These are phyloP conservation scores for Sporothrix inflata DNA, from an alignment of 2,329 filamentous ascomycete species.

Conservation along the genomic window DNA sequence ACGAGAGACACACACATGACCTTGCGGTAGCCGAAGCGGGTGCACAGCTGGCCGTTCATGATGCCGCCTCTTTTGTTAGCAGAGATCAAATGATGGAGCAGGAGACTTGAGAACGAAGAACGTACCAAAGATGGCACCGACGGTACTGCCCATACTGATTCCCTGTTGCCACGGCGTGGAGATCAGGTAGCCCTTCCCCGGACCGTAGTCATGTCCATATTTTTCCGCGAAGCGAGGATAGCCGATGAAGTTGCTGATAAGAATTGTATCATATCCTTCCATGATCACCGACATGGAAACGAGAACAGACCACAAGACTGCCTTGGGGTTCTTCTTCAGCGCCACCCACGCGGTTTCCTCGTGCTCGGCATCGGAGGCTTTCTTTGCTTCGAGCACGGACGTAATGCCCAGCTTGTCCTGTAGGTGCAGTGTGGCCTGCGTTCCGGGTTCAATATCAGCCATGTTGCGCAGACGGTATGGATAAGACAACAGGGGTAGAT, in stretches of 20 bases:
- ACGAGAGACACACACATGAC: slow-evolving; percentile 49
- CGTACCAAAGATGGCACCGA: slow-evolving; percentile 54
- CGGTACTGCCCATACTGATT: slow-evolving; percentile 43
- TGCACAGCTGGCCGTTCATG: slow-evolving; percentile 52
- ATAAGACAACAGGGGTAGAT: not conserved
- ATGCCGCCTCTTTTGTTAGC: slow-evolving; percentile 34
- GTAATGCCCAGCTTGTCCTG: slow-evolving; percentile 9
- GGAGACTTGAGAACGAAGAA: not conserved
- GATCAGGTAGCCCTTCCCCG: slow-evolving; percentile 44
- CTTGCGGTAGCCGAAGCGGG: slow-evolving; percentile 48
- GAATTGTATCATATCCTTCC: slow-evolving; percentile 37
- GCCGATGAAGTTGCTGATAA: slow-evolving; percentile 35
- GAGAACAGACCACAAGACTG: slow-evolving; percentile 31
- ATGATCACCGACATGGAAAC: slow-evolving; percentile 34
- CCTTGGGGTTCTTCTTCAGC: slow-evolving; percentile 22
- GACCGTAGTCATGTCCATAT: slow-evolving; percentile 39
- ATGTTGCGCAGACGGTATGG: not conserved
- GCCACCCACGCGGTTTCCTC: not conserved
- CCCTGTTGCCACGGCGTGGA: slow-evolving; percentile 55
- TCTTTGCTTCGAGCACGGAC: slow-evolving; percentile 18
- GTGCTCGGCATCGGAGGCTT: slow-evolving; percentile 21
- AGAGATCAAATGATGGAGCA: too few species aligned
- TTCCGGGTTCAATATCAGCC: slow-evolving; percentile 8
- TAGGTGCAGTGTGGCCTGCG: not conserved
- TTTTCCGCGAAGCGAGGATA: slow-evolving; percentile 36